A percentile compares a stretch with the other conserved stretches of the same genome.
Evolutionary conservation across 228 moss, liverwort and hornwort genomes (phyloP).

Genomic region (Sphagnum fallax): DNA sequence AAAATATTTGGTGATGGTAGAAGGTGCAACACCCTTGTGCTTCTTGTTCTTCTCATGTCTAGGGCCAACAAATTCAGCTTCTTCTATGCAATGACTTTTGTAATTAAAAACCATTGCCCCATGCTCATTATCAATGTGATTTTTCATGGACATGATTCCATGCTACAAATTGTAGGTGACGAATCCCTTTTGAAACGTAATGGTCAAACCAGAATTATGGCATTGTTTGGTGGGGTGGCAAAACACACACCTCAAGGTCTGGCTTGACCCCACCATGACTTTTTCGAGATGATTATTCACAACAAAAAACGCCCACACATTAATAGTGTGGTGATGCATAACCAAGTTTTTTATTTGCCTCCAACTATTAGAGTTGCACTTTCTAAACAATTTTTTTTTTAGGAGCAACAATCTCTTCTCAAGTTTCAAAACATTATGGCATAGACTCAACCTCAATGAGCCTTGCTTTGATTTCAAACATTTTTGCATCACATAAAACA

Average conservation of each 20-base stretch:
- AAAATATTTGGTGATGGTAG: conserved; percentile 22
- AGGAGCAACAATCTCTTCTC: too few relatives aligned
- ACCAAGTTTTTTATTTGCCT: too few relatives aligned
- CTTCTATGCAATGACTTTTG: conserved; percentile 12
- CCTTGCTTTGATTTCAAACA: too few relatives aligned
- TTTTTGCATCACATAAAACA: too few relatives aligned
- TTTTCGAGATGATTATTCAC: conserved; percentile 40
- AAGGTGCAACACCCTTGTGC: conserved; percentile 26
- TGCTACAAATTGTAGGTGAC: conserved; percentile 51
- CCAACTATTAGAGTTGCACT: too few relatives aligned
- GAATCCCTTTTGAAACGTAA: conserved; percentile 25
- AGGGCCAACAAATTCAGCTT: too few relatives aligned
- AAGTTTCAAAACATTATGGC: too few relatives aligned
- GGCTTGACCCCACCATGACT: conserved; percentile 38
- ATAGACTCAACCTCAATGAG: too few relatives aligned
- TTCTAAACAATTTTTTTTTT: too few relatives aligned
- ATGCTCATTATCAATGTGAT: conserved; percentile 47
- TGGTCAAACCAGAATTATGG: conserved; percentile 19
- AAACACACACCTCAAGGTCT: conserved; percentile 48
- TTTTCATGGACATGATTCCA: conserved; percentile 46
- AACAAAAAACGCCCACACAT: conserved; percentile 39
- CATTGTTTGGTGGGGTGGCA: conserved; percentile 44
- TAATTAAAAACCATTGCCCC: conserved; percentile 35
- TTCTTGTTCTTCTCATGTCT: conserved; percentile 45
- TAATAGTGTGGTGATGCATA: too few relatives aligned